phyloP scores from a whole-genome alignment of 2,329 filamentous ascomycete genomes.

The Colletotrichum sp. region DNA sequence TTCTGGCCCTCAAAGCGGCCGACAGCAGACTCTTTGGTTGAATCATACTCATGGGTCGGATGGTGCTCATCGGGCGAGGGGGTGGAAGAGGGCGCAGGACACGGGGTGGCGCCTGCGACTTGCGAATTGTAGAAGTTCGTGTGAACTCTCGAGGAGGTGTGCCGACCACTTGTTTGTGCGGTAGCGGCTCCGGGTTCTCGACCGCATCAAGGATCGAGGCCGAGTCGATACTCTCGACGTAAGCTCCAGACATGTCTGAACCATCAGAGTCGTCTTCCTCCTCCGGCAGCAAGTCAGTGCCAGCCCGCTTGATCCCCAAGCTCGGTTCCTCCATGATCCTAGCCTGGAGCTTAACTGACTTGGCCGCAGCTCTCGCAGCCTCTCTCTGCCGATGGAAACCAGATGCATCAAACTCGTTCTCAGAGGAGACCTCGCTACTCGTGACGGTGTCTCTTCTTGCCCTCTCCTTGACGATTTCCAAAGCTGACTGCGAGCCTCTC shows the following conservation, averaged over 20 bases:
- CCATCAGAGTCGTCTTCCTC: conserved; percentile 65
- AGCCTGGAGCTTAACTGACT: conserved; percentile 55
- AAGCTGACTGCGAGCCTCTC: conserved; percentile 72
- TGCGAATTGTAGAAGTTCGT: conserved; percentile 67
- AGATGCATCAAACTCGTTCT: conserved; percentile 76
- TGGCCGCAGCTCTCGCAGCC: conserved; percentile 61
- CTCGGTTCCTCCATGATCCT: conserved; percentile 55
- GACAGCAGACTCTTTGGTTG: conserved; percentile 75
- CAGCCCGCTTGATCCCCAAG: conserved; percentile 46
- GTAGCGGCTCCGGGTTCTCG: conserved; percentile 59
- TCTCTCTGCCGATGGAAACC: conserved; percentile 68
- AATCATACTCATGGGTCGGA: conserved; percentile 68
- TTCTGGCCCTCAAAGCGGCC: conserved; percentile 74
- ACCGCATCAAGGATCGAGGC: conserved; percentile 72
- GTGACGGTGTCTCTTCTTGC: conserved; percentile 77
- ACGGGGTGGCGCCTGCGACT: conserved; percentile 60
- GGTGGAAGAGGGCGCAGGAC: conserved; percentile 72
- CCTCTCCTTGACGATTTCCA: conserved; percentile 73
- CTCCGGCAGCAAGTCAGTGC: conserved; percentile 58
- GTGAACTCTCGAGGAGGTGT: conserved; percentile 66
- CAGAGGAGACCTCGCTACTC: conserved; percentile 82
- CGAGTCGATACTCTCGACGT: conserved; percentile 71
- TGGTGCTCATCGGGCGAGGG: conserved; percentile 68
- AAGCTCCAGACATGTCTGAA: conserved; percentile 68
- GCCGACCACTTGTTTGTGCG: conserved; percentile 63